Conservation (phyloP, 2,329 filamentous ascomycete species). For the Dactylellina haptotyla region DNA sequence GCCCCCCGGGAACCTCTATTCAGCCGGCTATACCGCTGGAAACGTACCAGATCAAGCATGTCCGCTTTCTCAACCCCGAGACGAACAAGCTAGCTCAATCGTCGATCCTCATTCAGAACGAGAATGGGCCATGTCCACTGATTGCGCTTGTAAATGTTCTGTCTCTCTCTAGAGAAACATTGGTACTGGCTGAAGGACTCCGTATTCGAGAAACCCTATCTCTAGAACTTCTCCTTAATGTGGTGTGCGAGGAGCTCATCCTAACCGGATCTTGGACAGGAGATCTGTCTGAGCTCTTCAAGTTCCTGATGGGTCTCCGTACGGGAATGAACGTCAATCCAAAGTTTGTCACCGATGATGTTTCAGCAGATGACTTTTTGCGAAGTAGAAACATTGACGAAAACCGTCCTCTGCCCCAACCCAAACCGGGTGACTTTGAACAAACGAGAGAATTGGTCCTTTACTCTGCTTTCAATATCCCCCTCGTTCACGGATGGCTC, state of each 20-base stretch:
- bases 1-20: not conserved
- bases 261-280: conserved; percentile 73
- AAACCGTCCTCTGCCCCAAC: conserved; percentile 60
- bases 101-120: conserved; percentile 89
- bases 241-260: conserved; percentile 92
- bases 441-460: conserved; percentile 87
- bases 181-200: conserved; percentile 80
- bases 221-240: conserved; percentile 83
- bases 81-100: conserved; percentile 75
- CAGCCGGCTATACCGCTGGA: conserved; percentile 64
- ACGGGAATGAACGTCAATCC: conserved; percentile 99
- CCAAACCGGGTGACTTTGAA: conserved; percentile 78
- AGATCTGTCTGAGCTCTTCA: conserved; percentile 86
- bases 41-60: conserved; percentile 92
- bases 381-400: conserved; percentile 40
- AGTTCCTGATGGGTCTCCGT: conserved; percentile 85
- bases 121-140: conserved; percentile 92
- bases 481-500: conserved; percentile 92
- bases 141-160: conserved; percentile 93
- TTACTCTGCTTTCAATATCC: conserved; percentile 88
- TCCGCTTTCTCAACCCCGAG: conserved; percentile 79
- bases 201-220: conserved; percentile 86
- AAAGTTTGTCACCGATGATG: conserved; percentile 72
- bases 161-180: conserved; percentile 74
- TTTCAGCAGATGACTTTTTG: conserved; percentile 58